phyloP scores from a whole-genome alignment of 2,329 filamentous ascomycete genomes.

The Capronia epimyces region DNA sequence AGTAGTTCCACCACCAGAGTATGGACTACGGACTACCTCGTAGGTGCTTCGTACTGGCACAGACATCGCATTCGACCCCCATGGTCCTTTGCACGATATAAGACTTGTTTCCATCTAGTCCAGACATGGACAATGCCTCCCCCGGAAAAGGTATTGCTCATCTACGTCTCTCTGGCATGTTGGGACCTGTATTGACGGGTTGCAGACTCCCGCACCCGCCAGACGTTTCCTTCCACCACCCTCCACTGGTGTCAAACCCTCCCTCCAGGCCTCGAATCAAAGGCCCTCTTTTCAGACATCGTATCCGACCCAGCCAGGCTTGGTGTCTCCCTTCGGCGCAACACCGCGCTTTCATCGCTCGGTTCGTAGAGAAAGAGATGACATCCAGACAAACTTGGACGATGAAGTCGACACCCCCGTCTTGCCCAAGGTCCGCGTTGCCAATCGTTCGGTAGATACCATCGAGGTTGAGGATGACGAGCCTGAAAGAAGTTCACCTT shows the following conservation, averaged over 20 bases:
- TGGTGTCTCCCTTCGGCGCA: slow-evolving; percentile 5
- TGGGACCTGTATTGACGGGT: background rate
- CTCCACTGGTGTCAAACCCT: slow-evolving; percentile 8
- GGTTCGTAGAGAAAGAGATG: slow-evolving; percentile 12
- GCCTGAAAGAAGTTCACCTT: slow-evolving; percentile 1
- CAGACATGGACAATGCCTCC: slow-evolving; percentile 8
- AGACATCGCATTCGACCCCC: no score
- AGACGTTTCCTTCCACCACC: slow-evolving; percentile 22
- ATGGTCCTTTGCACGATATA: no score
- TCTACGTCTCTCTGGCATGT: slow-evolving; percentile 5
- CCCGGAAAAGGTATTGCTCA: slow-evolving; percentile 13
- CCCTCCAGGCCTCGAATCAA: slow-evolving; percentile 1
- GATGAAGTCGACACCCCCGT: slow-evolving; percentile 9
- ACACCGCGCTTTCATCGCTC: slow-evolving; percentile 19
- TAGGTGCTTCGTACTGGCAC: no score
- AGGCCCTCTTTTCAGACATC: slow-evolving; percentile 15
- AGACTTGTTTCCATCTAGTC: no score
- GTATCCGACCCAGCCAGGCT: slow-evolving; percentile 11
- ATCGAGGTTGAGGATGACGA: slow-evolving; percentile 7
- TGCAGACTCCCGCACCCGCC: slow-evolving; percentile 20
- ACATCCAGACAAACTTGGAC: slow-evolving; percentile 22
- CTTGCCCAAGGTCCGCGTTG: background rate
- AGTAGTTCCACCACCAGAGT: no score
- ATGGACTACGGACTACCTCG: no score
- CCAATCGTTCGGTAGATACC: background rate